Evolutionary conservation across 441 rosid genomes (phyloP).

Genomic region (Corymbia citriodora): DNA sequence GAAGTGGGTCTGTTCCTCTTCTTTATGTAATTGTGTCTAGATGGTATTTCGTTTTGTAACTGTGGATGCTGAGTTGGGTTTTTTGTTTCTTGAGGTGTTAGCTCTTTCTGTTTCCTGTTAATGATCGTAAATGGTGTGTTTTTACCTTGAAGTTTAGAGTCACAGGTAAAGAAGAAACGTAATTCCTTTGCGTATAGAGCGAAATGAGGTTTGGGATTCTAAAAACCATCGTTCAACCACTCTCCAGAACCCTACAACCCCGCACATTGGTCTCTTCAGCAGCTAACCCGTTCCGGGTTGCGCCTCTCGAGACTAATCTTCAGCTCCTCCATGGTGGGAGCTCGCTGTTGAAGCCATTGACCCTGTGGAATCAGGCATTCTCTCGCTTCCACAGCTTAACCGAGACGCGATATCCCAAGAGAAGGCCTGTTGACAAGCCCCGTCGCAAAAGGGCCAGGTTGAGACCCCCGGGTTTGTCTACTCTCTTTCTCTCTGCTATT

Average conservation of each 20-base stretch:
- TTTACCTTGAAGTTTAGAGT: not conserved
- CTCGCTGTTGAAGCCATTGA: not conserved
- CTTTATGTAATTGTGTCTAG: not conserved
- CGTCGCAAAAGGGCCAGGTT: conserved; percentile 39
- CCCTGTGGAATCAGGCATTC: conserved; percentile 33
- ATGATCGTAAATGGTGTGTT: not conserved
- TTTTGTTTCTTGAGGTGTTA: not conserved
- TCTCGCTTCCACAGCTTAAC: conserved; percentile 50
- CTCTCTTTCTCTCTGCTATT: not conserved
- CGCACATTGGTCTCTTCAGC: conserved; percentile 21
- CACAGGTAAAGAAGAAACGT: not conserved
- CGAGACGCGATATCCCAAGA: conserved; percentile 62
- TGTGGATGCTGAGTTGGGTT: not conserved
- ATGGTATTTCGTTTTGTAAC: not conserved
- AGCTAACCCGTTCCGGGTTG: conserved; percentile 12
- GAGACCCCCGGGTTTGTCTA: conserved; percentile 3
- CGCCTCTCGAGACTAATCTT: conserved; percentile 15
- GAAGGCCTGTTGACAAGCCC: conserved; percentile 68
- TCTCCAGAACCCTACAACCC: conserved; percentile 36
- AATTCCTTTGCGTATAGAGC: not conserved
- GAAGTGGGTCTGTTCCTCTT: not conserved
- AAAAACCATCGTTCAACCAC: conserved; percentile 38
- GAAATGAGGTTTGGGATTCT: conserved; percentile 56
- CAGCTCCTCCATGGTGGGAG: conserved; percentile 14
- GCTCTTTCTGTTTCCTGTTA: not conserved